phyloP scores from a whole-genome alignment of 371 early-diverging fungal species.

The Mortierella sp. region DNA sequence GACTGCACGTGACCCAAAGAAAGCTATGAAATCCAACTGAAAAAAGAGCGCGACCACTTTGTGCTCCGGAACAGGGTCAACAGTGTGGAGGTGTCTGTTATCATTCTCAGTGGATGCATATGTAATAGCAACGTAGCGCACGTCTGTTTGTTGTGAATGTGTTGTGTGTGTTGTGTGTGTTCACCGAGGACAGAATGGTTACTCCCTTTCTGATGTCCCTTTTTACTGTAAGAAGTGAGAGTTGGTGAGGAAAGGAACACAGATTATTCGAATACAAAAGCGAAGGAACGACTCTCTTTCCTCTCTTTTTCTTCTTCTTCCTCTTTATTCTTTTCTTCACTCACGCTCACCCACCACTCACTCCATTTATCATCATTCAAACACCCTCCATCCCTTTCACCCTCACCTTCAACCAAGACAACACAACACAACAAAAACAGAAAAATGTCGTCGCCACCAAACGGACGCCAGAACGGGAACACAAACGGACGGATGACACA shows the following conservation, averaged over 20 bases:
- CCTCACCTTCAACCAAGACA: background rate
- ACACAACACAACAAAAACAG: background rate
- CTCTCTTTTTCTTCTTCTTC: background rate
- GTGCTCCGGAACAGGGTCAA: background rate
- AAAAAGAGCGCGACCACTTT: background rate
- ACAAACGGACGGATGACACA: conserved; percentile 15
- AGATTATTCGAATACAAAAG: background rate
- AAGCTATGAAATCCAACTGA: too few species aligned
- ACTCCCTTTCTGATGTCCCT: background rate
- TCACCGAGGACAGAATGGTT: background rate
- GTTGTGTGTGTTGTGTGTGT: too few species aligned
- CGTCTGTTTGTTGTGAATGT: background rate
- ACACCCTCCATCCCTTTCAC: background rate
- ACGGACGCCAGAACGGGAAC: background rate
- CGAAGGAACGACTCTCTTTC: background rate
- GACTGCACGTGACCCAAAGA: background rate
- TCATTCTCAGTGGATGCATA: background rate
- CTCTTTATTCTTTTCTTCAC: background rate
- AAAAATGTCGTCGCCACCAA: conserved; percentile 7
- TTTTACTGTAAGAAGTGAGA: background rate
- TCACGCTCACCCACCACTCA: background rate
- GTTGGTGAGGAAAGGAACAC: conserved; percentile 4
- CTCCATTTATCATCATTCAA: background rate
- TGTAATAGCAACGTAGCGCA: background rate
- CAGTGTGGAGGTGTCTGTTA: background rate